Percentiles rank a stretch among this genome's conserved stretches.
Conservation (phyloP, 78 protist genomes). For the Chrysochromulina tobinii region DNA sequence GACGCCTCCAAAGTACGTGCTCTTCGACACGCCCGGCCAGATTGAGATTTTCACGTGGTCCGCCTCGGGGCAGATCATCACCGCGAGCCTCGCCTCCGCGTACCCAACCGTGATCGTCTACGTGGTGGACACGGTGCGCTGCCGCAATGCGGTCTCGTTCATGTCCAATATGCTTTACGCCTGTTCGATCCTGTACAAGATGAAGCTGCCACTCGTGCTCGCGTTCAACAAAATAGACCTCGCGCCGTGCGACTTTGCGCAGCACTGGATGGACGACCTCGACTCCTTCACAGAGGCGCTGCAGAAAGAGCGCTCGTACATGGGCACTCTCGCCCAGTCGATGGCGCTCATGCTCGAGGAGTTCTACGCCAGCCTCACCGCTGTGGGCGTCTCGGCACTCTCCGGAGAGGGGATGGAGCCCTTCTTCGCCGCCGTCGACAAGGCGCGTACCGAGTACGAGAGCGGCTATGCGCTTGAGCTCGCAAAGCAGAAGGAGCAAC, state of each 20-base stretch:
- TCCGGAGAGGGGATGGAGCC: not conserved
- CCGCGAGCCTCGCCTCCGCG: slow-evolving; percentile 86
- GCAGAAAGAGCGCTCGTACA: slow-evolving; percentile 57
- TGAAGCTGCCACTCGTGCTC: slow-evolving; percentile 86
- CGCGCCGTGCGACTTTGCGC: slow-evolving; percentile 24
- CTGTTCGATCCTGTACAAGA: slow-evolving; percentile 85
- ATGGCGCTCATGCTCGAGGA: slow-evolving; percentile 88
- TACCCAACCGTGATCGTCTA: slow-evolving; percentile 90
- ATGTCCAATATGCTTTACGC: slow-evolving; percentile 98
- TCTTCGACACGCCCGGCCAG: slow-evolving; percentile 97
- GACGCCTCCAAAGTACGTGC: slow-evolving; percentile 36
- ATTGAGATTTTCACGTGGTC: slow-evolving; percentile 99
- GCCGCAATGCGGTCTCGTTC: slow-evolving; percentile 89
- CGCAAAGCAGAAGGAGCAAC: no score
- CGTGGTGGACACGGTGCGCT: slow-evolving; percentile 93
- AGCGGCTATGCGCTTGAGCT: not conserved
- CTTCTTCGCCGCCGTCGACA: not conserved
- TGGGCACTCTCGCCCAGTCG: slow-evolving; percentile 69
- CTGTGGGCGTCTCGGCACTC: not conserved
- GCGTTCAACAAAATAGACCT: slow-evolving; percentile 94
- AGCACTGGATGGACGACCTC: not conserved
- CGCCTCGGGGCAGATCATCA: slow-evolving; percentile 92
- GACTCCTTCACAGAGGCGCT: slow-evolving; percentile 30
- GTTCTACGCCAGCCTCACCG: slow-evolving; percentile 48
- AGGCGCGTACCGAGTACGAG: not conserved